Percentiles rank a stretch among this genome's conserved stretches.
These are phyloP conservation scores for Acacia confusa DNA, from an alignment of 306 rosid genomes.

Conservation along the genomic window DNA sequence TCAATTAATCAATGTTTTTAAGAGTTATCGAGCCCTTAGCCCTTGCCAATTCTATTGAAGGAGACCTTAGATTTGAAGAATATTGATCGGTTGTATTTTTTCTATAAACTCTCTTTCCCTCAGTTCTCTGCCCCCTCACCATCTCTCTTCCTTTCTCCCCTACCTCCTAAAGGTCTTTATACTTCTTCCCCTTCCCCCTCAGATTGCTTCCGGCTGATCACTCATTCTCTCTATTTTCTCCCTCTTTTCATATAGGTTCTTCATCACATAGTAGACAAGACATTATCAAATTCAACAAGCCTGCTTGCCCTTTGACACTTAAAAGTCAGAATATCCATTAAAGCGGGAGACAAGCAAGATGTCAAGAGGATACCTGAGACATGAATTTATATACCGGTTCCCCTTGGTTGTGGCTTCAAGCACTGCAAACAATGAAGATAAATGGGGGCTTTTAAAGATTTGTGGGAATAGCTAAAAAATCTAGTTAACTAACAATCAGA, in stretches of 20 bases:
- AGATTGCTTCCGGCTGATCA: background rate
- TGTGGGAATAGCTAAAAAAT: background rate
- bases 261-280: background rate
- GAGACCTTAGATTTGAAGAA: background rate
- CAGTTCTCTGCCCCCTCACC: background rate
- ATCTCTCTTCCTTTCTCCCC: background rate
- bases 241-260: background rate
- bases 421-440: constrained; percentile 46
- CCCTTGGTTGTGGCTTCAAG: constrained; percentile 88
- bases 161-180: background rate
- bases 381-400: constrained; percentile 77
- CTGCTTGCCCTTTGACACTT: background rate
- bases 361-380: constrained; percentile 62
- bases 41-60: background rate
- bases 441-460: background rate
- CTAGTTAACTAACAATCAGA: background rate
- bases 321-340: background rate
- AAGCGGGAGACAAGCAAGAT: background rate
- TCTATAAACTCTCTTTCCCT: background rate
- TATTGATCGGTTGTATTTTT: background rate
- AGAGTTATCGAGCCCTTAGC: background rate
- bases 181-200: background rate
- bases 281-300: background rate
- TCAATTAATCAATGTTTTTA: background rate
- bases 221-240: background rate